Base-by-base conservation (phyloP, 192 early-diverging fungal genomes). In the Coemansia sp. region DNA sequence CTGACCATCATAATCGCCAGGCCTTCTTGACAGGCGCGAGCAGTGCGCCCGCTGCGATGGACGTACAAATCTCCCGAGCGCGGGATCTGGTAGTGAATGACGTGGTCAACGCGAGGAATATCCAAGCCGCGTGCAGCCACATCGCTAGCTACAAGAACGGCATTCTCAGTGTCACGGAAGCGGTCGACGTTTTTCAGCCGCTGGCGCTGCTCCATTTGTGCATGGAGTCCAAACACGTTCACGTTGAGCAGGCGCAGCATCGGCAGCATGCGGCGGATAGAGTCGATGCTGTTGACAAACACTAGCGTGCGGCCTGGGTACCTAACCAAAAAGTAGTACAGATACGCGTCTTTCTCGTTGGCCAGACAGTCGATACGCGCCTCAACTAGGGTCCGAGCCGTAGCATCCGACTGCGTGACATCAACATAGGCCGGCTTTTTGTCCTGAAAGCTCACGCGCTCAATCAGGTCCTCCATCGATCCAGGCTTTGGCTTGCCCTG, bases 111-210 rank as follows among this genome's bases (percentile, higher is more conserved):
- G 43, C 84, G 31, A 0, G 95, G 93, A 40, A 99, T 96, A 85
- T 99, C 97, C 65, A 99, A 80, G 54, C 97, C 97, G 65, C 97
- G 91, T 0, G 96, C 95, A 3, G 97, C 97, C 27, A 99, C 97
- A 80, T 99, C 97, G 33, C 91, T 93, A n/a, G 96, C 94, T 44
- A 99, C 88, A 71, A 99, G 85, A 0, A 99, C 90, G 1, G 93
- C 91, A 60, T 89, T 86, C 4, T 80, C 60, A 20, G 90, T 88
- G 9, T 88, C 83, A 46, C 90, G 90, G 85, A 98, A 96, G 74
- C 93, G 70, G 51, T 99, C 97, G 52, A 99, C 79, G 77, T 93
- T 96, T 80, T 96, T 96, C 38, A 99, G 87, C 22, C 97, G 89
- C 82, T 96, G 95, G 20, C 92, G 88, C 85, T 97, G 96, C 80